Conservation (phyloP, 2,329 filamentous ascomycete genomes). For the Diaporthe ilicicola region DNA sequence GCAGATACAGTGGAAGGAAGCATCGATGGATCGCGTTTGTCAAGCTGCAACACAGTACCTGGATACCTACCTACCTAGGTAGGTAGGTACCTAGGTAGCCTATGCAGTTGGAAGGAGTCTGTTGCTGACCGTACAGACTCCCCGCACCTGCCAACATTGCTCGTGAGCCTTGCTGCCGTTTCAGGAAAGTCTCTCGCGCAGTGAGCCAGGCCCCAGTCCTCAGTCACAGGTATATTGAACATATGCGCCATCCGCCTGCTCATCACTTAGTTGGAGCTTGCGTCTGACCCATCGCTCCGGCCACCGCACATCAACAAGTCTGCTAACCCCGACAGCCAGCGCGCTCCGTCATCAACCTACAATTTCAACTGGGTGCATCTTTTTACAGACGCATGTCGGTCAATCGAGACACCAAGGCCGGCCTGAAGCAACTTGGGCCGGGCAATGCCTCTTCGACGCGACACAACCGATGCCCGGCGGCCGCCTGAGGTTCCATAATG, state of each 20-base stretch:
- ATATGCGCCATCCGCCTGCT: background rate
- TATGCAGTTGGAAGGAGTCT: background rate
- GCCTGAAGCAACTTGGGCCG: conserved; percentile 1
- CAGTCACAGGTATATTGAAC: background rate
- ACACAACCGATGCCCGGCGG: conserved; percentile 11
- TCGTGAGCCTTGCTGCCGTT: background rate
- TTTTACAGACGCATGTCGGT: conserved; percentile 17
- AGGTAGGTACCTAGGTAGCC: too few relatives aligned
- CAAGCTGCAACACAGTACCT: too few relatives aligned
- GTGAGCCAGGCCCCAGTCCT: background rate
- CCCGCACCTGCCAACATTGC: background rate
- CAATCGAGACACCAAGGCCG: background rate
- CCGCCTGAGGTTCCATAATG: conserved; percentile 14
- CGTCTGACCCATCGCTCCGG: background rate
- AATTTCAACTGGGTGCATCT: conserved; percentile 8
- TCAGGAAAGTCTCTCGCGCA: conserved; percentile 14
- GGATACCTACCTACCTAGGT: too few relatives aligned
- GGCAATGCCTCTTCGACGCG: conserved; percentile 14
- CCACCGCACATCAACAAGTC: background rate
- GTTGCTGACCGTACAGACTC: background rate
- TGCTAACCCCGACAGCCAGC: background rate
- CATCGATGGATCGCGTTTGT: background rate
- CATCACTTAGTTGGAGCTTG: background rate
- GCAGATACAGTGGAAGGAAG: background rate
- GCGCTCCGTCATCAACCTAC: background rate